Evolutionary conservation across 73 alveolate species (phyloP), one percentile per base, ranked within the genome.

Genomic region (Symbiodinium natans): DNA sequence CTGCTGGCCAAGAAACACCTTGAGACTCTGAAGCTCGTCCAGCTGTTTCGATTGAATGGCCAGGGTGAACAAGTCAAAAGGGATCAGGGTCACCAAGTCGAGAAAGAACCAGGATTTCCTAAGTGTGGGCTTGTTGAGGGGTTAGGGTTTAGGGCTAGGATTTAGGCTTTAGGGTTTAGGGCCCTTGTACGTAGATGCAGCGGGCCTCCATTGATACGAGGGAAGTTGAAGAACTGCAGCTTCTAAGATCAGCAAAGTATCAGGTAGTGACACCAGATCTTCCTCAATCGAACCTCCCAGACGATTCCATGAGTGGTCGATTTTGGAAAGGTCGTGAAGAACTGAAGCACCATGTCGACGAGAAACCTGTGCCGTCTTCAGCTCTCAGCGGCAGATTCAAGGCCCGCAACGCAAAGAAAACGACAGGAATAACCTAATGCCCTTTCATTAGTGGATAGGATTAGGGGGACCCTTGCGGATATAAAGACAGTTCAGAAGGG

Each of bases 61-160:
- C 2, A 89, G 86, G 52, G 95, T 68, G 75, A 89, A 15, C 27
- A 89, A 41, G 36, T 89, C 95, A 41, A 89, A 89, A 27, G 95
- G 95, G 36, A 89, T 29, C 42, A 89, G 86, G 0, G 95, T 89
- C 46, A 89, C 36, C 41, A 89, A 15, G 73, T 89, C 95, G 36
- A 89, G 86, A 27, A 89, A 34, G 95, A 89, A 89, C 95, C 95
- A 89, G 42, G 95, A 63, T 40, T 89, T 38, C 95, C 95, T 89
- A 29, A 31, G 93, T 27, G 41, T n/a, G n/a, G n/a, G n/a, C n/a
- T n/a, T n/a, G n/a, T n/a, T n/a, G n/a, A n/a, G n/a, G n/a, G n/a
- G n/a, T n/a, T n/a, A n/a, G n/a, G n/a, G n/a, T n/a, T n/a, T n/a
- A n/a, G n/a, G n/a, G n/a, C n/a, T n/a, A n/a, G n/a, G n/a, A n/a